Base-by-base conservation (phyloP, 2,329 filamentous ascomycete species). In the Trematosphaeria pertusa region DNA sequence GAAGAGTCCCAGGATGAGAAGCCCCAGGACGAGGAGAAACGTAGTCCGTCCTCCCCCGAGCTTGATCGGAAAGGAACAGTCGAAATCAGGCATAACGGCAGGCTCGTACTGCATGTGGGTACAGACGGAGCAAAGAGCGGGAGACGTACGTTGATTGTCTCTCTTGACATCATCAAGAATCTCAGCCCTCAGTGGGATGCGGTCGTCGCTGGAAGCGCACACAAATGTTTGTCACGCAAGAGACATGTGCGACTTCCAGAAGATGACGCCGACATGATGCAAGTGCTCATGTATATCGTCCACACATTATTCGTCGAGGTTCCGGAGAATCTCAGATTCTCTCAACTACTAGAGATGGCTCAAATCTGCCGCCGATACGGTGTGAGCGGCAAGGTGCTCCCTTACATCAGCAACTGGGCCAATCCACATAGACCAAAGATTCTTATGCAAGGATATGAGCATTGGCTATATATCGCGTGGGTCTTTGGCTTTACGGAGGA, bases 221-320 rank as follows among this genome's bases (percentile, higher is more conserved):
- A 28, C 24, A 12, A 12, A 7, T 18, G 24, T 17, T 18, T 26
- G 14, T 9, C 3, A 18, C 9, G 10, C 10, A 9, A 7, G 9
- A 9, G 6, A 20, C 9, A 9, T 19, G 44, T 72, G 22, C 37
- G 46, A 2, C 47, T 70, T 15, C 61, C 61, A 0, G 61, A 70
- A 5, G 70, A 73, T 37, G 52, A 72, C 37, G 45, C 62, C 0
- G 52, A 59, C 1, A 63, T 65, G 1, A 64, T 75, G 47, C 36
- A 45, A 1, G 50, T 71, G 1, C 18, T 74, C 6, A 61, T 74
- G 42, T 56, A 57, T 17, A 63, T 74, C 5, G 62, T 65, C 2
- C 70, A 73, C 40, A 34, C 50, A 8, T 51, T 61, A 9, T 64
- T 61, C 31, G 18, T 48, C 1, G 46, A 56, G n/a, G 51, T 73